Percentiles rank a stretch among this genome's conserved stretches.
Evolutionary conservation across 768 basidiomycete species (phyloP).

Genomic region (Tremella mesenterica): DNA sequence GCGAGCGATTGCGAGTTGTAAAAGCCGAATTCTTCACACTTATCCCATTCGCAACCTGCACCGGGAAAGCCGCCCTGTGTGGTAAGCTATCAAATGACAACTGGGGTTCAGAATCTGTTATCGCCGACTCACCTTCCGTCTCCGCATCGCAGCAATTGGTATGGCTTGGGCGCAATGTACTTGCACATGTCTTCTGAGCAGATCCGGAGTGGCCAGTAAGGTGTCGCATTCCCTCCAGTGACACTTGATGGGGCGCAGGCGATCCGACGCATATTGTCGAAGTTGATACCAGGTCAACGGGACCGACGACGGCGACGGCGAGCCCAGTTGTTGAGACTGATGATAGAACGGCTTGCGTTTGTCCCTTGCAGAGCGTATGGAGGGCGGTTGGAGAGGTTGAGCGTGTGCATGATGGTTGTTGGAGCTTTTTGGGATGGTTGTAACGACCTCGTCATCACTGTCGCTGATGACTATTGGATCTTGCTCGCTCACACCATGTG

Average conservation of each 20-base stretch:
- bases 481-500: no score
- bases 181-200: constrained; percentile 3
- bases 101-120: no score
- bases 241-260: background rate
- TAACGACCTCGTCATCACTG: no score
- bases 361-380: no score
- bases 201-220: background rate
- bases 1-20: background rate
- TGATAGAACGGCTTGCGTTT: no score
- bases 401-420: no score
- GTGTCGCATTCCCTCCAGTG: constrained; percentile 4
- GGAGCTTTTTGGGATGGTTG: no score
- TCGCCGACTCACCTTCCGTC: background rate
- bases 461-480: no score
- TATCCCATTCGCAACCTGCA: background rate
- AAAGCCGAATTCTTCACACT: background rate
- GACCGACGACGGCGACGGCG: no score
- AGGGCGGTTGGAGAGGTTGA: no score
- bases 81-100: background rate
- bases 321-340: no score
- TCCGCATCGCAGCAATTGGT: background rate
- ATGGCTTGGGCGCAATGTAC: background rate
- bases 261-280: background rate
- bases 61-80: background rate
- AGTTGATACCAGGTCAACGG: background rate